These are phyloP conservation scores for Podosphaera fusca DNA, from an alignment of 2,329 filamentous ascomycete genomes.

Conservation along the genomic window DNA sequence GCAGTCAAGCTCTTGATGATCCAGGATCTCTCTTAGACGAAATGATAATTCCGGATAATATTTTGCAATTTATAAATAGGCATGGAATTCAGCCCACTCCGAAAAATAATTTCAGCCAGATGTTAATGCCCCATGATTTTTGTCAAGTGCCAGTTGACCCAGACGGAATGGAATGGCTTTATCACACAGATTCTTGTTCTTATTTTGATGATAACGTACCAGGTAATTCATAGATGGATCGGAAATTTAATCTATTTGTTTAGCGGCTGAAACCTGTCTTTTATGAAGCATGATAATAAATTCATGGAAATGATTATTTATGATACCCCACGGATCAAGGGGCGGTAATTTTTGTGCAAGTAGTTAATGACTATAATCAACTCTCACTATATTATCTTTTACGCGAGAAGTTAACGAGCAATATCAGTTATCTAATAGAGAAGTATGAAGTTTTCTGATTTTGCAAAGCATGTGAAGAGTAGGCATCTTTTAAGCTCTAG, in stretches of 20 bases:
- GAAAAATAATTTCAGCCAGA: slow-evolving; percentile 43
- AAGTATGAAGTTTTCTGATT: no score
- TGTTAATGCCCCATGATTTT: slow-evolving; percentile 74
- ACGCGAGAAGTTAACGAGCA: no score
- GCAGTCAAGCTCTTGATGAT: slow-evolving; percentile 9
- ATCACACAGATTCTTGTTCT: slow-evolving; percentile 38
- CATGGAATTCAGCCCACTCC: slow-evolving; percentile 14
- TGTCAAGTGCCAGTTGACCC: slow-evolving; percentile 93
- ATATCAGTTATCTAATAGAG: no score
- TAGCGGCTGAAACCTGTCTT: no score
- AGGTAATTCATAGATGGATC: slow-evolving; percentile 6
- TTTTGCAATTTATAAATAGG: slow-evolving; percentile 10
- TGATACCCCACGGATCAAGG: not conserved
- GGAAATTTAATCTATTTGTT: no score
- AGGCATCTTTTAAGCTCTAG: no score
- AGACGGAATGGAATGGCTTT: slow-evolving; percentile 51
- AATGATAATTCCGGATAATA: slow-evolving; percentile 13
- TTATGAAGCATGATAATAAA: slow-evolving; percentile 3
- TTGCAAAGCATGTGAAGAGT: no score
- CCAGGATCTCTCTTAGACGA: slow-evolving; percentile 7
- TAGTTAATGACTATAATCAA: no score
- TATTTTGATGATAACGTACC: slow-evolving; percentile 34
- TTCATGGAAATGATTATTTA: not conserved
- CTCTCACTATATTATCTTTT: no score
- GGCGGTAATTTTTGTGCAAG: no score